phyloP scores from a whole-genome alignment of 2,329 filamentous ascomycete species.

The Fusarium dlaminii region DNA sequence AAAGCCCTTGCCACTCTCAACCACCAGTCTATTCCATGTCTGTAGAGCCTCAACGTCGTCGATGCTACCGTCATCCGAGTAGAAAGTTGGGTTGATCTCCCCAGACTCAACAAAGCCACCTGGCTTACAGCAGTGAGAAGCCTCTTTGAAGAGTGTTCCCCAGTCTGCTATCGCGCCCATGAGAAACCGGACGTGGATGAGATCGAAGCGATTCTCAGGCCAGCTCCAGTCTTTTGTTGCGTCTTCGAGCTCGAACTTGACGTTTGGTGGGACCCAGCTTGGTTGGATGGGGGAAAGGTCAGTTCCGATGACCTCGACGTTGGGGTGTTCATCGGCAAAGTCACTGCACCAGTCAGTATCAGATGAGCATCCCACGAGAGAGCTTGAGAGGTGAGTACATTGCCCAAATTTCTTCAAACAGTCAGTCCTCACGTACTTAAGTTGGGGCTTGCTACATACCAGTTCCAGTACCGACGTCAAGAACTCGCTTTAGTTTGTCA shows the following conservation, averaged over 20 bases:
- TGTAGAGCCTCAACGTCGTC: neutral
- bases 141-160: neutral
- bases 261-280: neutral
- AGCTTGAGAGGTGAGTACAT: neutral
- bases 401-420: neutral
- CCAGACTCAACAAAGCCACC: neutral
- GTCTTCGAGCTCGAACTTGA: neutral
- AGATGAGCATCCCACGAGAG: accelerated
- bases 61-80: neutral
- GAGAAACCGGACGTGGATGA: neutral
- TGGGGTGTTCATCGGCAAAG: neutral
- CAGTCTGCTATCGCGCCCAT: neutral
- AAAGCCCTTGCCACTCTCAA: neutral
- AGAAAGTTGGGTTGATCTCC: neutral
- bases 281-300: neutral
- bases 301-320: neutral
- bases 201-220: neutral
- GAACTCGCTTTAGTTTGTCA: neutral
- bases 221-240: neutral
- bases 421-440: neutral
- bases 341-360: neutral
- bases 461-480: neutral
- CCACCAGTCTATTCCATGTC: neutral
- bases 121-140: neutral
- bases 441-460: neutral